These are phyloP conservation scores for Crithidia brevicula DNA, from an alignment of 208 protist genomes.

Conservation along the genomic window DNA sequence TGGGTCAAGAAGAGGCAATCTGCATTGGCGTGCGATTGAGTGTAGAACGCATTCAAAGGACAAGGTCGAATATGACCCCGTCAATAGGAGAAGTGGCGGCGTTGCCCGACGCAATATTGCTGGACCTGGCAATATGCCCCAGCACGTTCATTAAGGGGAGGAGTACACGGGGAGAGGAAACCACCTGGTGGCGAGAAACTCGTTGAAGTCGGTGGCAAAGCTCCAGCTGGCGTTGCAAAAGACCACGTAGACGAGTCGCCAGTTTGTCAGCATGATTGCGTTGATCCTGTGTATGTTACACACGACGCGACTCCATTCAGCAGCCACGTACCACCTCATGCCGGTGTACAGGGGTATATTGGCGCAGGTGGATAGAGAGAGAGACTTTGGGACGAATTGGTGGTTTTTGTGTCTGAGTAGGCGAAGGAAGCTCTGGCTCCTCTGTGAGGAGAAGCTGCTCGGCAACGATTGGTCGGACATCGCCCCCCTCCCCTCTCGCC, in stretches of 20 bases:
- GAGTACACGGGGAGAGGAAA: not conserved
- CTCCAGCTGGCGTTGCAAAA: not conserved
- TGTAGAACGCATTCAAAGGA: not conserved
- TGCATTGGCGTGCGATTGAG: not conserved
- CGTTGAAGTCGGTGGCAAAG: not conserved
- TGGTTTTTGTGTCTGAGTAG: not conserved
- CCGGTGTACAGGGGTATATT: not conserved
- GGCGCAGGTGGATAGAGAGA: not conserved
- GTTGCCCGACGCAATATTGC: not conserved
- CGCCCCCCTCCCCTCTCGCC: too few relatives aligned
- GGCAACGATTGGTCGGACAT: not conserved
- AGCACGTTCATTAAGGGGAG: not conserved
- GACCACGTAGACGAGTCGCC: not conserved
- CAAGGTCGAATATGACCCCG: not conserved
- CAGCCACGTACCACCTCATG: not conserved
- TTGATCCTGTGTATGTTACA: not conserved
- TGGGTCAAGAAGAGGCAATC: not conserved
- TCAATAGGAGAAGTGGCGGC: not conserved
- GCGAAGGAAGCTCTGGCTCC: not conserved
- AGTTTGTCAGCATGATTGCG: not conserved
- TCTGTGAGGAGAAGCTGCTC: not conserved
- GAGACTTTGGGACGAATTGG: not conserved
- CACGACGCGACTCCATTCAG: not conserved
- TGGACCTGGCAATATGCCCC: not conserved
- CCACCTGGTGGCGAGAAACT: not conserved